Percentiles rank a stretch among this genome's conserved stretches.
phyloP scores from a whole-genome alignment of 2,329 filamentous ascomycete species.

The Pseudogymnoascus pannorum region DNA sequence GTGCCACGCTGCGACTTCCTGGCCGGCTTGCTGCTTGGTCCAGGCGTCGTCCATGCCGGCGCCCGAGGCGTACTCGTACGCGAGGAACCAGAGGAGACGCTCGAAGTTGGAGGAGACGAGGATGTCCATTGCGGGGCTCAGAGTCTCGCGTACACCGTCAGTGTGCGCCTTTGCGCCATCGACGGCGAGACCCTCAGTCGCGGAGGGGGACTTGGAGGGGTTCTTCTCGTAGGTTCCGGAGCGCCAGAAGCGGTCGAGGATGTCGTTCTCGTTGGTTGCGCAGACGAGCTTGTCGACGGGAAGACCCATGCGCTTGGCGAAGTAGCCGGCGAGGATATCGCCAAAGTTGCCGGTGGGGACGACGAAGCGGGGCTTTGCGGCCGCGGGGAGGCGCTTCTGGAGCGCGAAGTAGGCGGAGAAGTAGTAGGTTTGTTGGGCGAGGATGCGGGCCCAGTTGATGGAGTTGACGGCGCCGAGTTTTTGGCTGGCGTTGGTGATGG shows the following conservation, averaged over 20 bases:
- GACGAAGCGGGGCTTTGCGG: slow-evolving; percentile 67
- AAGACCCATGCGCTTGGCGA: slow-evolving; percentile 83
- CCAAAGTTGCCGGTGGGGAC: slow-evolving; percentile 97
- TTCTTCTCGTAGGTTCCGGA: slow-evolving; percentile 86
- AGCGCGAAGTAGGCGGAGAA: slow-evolving; percentile 91
- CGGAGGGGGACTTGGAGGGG: slow-evolving; percentile 48
- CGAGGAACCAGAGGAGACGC: slow-evolving; percentile 86
- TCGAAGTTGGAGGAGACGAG: slow-evolving; percentile 96
- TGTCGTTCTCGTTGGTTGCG: slow-evolving; percentile 96
- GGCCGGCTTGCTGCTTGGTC: slow-evolving; percentile 62
- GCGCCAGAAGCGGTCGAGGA: slow-evolving; percentile 91
- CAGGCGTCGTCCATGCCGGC: slow-evolving; percentile 57
- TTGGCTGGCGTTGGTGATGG: slow-evolving; percentile 71
- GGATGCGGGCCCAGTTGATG: slow-evolving; percentile 92
- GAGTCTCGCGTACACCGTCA: slow-evolving; percentile 79
- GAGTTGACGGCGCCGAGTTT: slow-evolving; percentile 92
- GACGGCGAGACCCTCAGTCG: slow-evolving; percentile 45
- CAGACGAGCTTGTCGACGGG: slow-evolving; percentile 83
- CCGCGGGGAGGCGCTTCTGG: slow-evolving; percentile 44
- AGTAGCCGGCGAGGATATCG: slow-evolving; percentile 88
- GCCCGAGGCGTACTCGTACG: slow-evolving; percentile 59
- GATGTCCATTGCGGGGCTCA: slow-evolving; percentile 96
- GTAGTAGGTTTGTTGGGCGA: slow-evolving; percentile 96
- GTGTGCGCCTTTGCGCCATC: slow-evolving; percentile 56
- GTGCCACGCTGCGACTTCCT: slow-evolving; percentile 73